Conservation (phyloP, 306 rosid species). For the Trifolium pratense region DNA sequence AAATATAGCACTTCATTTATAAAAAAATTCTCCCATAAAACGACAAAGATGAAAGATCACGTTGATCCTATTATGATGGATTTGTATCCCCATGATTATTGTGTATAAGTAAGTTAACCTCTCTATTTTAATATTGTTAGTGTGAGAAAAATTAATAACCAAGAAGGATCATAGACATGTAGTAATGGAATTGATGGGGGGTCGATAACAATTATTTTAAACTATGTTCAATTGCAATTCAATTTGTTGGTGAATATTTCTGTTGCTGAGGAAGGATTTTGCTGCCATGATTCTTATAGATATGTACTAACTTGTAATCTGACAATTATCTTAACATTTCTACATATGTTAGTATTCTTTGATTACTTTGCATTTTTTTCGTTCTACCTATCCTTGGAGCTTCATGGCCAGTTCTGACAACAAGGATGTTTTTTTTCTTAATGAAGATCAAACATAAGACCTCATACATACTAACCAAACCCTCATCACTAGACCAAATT, state of each 20-base stretch:
- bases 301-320: not conserved
- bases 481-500: too few relatives aligned
- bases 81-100: conserved; percentile 80
- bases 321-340: not conserved
- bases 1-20: not conserved
- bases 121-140: not conserved
- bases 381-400: too few relatives aligned
- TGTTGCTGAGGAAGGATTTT: conserved; percentile 15
- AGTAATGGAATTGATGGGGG: not conserved
- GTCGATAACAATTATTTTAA: too few relatives aligned
- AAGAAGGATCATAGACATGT: not conserved
- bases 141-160: conserved; percentile 4
- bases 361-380: not conserved
- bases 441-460: too few relatives aligned
- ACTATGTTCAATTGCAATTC: too few relatives aligned
- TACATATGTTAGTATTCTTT: not conserved
- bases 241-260: not conserved
- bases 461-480: too few relatives aligned
- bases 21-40: not conserved
- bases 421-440: too few relatives aligned
- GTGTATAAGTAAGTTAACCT: conserved; percentile 62
- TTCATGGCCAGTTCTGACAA: too few relatives aligned
- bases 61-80: conserved; percentile 73
- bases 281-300: not conserved
- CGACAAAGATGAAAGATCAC: conserved; percentile 65